Conservation (phyloP, 805 yeast genomes). For the Kockiozyma suomiensis region DNA sequence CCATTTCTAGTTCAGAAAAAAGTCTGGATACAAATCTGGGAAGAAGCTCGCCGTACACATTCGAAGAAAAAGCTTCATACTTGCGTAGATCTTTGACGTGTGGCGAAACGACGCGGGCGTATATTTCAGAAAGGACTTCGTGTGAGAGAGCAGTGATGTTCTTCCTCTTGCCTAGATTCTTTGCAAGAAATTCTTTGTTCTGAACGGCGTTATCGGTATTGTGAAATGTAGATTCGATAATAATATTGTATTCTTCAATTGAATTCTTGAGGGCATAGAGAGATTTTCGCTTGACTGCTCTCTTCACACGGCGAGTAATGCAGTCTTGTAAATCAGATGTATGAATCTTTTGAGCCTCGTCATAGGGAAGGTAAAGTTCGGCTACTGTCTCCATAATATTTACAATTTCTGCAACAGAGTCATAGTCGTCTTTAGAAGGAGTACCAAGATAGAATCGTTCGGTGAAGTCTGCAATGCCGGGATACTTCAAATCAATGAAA, state of each 20-base stretch:
- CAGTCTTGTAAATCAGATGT: conserved; percentile 39
- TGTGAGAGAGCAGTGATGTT: conserved; percentile 49
- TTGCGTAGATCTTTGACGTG: conserved; percentile 61
- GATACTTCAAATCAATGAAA: conserved; percentile 22
- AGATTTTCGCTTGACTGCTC: conserved; percentile 41
- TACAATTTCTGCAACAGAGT: conserved; percentile 65
- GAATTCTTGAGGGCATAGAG: conserved; percentile 39
- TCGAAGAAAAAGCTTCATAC: conserved; percentile 85
- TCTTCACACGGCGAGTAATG: conserved; percentile 39
- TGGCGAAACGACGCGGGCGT: conserved; percentile 78
- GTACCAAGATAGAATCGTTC: conserved; percentile 21
- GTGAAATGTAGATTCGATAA: conserved; percentile 44
- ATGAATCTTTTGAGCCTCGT: conserved; percentile 17
- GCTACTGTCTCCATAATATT: conserved; percentile 50
- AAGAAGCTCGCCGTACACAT: conserved; percentile 86
- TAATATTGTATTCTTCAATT: conserved; percentile 51
- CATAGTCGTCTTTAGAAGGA: conserved; percentile 49
- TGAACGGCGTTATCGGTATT: conserved; percentile 44
- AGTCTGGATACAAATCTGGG: conserved; percentile 75
- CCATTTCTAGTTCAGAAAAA: conserved; percentile 60
- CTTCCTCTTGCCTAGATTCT: not conserved
- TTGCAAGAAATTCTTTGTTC: conserved; percentile 25
- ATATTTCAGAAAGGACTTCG: conserved; percentile 71
- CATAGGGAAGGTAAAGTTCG: conserved; percentile 46
- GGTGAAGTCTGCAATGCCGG: conserved; percentile 16